Percentiles rank a stretch among this genome's conserved stretches.
These are phyloP conservation scores for Pichia manshurica DNA, from an alignment of 805 yeast species.

Conservation along the genomic window DNA sequence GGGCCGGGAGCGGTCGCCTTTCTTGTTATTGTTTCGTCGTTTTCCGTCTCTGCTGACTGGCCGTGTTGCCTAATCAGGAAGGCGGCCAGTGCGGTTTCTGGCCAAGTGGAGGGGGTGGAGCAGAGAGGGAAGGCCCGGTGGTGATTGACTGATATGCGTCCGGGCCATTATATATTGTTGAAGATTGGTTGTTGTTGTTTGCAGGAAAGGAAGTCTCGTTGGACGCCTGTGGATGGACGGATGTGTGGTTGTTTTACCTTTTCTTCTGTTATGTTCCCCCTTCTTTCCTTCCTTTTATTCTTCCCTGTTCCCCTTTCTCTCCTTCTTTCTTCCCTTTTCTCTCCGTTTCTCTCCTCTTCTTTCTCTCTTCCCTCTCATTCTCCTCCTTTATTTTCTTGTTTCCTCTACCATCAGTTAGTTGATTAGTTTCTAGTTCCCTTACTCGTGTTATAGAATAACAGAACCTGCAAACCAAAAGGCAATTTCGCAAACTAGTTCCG, in stretches of 20 bases:
- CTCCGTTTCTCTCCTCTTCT: neutral
- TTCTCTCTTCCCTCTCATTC: neutral
- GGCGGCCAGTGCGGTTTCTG: neutral
- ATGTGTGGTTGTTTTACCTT: no score
- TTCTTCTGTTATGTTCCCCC: neutral
- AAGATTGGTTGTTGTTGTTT: no score
- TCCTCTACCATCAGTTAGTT: neutral
- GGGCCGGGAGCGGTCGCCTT: conserved; percentile 1
- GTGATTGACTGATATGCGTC: no score
- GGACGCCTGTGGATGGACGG: no score
- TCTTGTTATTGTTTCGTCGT: neutral
- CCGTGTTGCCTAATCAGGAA: conserved; percentile 2
- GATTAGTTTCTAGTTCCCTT: neutral
- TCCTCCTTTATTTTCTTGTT: neutral
- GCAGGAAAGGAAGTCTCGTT: no score
- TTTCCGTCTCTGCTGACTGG: neutral
- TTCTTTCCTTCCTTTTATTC: neutral
- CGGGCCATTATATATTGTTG: no score
- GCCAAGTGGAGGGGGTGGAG: no score
- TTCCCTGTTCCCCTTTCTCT: neutral
- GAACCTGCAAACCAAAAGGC: no score
- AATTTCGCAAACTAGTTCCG: no score
- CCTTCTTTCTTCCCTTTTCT: neutral
- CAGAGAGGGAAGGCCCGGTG: no score
- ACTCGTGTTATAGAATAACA: no score